phyloP scores from a whole-genome alignment of 2,329 filamentous ascomycete genomes.

The Apiospora phragmitis region DNA sequence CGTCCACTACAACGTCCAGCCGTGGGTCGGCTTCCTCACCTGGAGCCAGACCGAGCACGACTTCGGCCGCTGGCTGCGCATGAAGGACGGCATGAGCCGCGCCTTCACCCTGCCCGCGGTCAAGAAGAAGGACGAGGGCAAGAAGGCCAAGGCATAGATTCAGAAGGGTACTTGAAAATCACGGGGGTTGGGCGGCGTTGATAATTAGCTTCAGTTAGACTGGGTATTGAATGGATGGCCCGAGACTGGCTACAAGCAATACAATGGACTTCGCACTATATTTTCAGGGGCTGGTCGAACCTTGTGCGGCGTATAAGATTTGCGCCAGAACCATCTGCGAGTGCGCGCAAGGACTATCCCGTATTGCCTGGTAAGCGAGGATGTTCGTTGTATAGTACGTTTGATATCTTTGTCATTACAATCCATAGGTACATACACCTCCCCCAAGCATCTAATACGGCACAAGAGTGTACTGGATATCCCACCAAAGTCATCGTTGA shows the following conservation, averaged over 20 bases:
- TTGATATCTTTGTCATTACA: constrained; percentile 1
- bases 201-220: neutral
- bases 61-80: constrained; percentile 62
- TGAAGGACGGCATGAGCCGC: constrained; percentile 65
- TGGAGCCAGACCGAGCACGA: constrained; percentile 66
- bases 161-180: neutral
- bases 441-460: neutral
- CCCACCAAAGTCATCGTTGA: neutral
- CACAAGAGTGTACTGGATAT: neutral
- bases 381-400: neutral
- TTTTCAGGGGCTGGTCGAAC: neutral
- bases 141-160: constrained; percentile 17
- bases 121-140: constrained; percentile 55
- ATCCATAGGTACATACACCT: neutral
- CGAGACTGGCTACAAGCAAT: neutral
- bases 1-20: constrained; percentile 95
- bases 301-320: too few species aligned
- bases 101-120: constrained; percentile 65
- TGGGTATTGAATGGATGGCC: neutral
- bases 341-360: neutral
- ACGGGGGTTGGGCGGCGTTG: neutral
- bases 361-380: neutral
- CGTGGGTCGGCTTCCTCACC: constrained; percentile 86
- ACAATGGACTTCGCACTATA: neutral
- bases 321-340: neutral